Evolutionary conservation across 2,329 filamentous ascomycete genomes (phyloP).

Genomic region (Pseudogymnoascus sp.): DNA sequence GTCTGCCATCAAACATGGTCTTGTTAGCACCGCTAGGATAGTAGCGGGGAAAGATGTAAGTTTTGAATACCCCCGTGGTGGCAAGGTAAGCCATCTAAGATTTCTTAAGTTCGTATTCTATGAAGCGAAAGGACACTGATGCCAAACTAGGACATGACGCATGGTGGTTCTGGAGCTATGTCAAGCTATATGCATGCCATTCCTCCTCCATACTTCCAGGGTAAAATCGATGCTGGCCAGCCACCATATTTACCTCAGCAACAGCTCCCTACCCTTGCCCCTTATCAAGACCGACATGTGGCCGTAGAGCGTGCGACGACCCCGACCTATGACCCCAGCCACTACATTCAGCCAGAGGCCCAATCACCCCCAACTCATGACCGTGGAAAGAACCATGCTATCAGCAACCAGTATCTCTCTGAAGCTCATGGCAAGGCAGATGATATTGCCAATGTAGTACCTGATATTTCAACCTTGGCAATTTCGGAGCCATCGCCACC

Average conservation of each 20-base stretch:
- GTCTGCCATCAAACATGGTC: not conserved
- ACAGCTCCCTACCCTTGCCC: not conserved
- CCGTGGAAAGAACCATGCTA: not conserved
- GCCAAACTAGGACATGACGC: not conserved
- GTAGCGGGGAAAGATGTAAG: slow-evolving; percentile 4
- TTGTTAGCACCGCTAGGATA: slow-evolving; percentile 3
- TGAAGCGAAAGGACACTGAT: not conserved
- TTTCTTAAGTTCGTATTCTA: not conserved
- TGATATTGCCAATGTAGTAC: not conserved
- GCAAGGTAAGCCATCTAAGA: not conserved
- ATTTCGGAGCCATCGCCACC: not conserved
- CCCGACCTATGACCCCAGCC: not conserved
- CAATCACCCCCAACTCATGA: not conserved
- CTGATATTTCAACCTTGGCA: not conserved
- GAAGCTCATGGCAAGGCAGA: slow-evolving; percentile 2
- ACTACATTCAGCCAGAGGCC: not conserved
- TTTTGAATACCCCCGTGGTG: not conserved
- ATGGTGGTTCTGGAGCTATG: not conserved
- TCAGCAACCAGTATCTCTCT: not conserved
- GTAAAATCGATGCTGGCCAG: not conserved
- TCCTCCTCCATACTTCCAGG: not conserved
- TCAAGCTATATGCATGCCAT: not conserved
- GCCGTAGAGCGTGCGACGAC: not conserved
- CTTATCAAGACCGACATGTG: not conserved
- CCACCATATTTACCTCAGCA: not conserved